Evolutionary conservation across 2,329 filamentous ascomycete genomes (phyloP).

Genomic region (Shiraia sp.): DNA sequence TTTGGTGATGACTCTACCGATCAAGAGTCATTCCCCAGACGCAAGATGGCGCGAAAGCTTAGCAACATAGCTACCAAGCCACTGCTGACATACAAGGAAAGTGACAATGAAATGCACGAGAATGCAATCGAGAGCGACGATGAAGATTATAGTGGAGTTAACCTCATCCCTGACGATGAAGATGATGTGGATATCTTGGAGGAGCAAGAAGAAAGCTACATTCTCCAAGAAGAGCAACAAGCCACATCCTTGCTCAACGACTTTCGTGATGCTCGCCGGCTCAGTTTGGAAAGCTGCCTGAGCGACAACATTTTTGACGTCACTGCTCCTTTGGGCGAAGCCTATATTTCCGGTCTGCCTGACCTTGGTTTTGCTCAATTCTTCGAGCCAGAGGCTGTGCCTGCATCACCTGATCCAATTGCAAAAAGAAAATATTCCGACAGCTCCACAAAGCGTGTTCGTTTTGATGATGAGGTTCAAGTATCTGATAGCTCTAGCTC

Average conservation of each 20-base stretch:
- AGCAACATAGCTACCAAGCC: conserved; percentile 39
- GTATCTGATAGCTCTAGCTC: conserved; percentile 62
- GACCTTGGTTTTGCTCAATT: conserved; percentile 42
- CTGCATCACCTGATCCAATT: conserved; percentile 44
- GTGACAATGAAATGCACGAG: conserved; percentile 27
- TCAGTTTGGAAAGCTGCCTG: conserved; percentile 38
- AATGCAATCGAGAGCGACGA: conserved; percentile 45
- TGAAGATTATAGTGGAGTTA: conserved; percentile 70
- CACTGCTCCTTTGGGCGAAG: conserved; percentile 30
- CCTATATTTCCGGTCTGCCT: conserved; percentile 27
- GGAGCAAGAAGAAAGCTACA: conserved; percentile 76
- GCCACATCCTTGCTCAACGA: conserved; percentile 34
- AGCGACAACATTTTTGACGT: conserved; percentile 42
- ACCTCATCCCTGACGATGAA: conserved; percentile 78
- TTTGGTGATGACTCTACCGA: conserved; percentile 41
- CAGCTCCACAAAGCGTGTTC: conserved; percentile 65
- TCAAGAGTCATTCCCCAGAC: conserved; percentile 39
- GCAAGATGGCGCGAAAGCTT: conserved; percentile 42
- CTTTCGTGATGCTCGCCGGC: conserved; percentile 39
- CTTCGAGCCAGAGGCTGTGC: conserved; percentile 47
- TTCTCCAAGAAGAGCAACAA: conserved; percentile 53
- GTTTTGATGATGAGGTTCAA: conserved; percentile 68
- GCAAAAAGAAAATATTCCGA: conserved; percentile 44
- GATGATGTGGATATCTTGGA: conserved; percentile 79
- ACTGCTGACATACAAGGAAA: conserved; percentile 42